These are phyloP conservation scores for Capronia americana DNA, from an alignment of 2,329 filamentous ascomycete species.

Conservation along the genomic window DNA sequence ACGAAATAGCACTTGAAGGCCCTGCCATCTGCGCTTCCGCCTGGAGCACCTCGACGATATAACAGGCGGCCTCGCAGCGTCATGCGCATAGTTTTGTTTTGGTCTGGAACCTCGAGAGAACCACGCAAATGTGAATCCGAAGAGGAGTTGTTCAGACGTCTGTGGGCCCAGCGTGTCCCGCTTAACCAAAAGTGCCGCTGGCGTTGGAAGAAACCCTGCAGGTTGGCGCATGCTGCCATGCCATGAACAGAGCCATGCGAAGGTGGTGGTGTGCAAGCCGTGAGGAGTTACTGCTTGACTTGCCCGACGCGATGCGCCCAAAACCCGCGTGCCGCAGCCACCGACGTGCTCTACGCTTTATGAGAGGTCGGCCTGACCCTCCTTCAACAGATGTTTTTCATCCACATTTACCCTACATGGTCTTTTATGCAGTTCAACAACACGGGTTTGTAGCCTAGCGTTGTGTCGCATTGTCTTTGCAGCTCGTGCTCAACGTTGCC, in stretches of 20 bases:
- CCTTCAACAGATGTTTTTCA: conserved; percentile 16
- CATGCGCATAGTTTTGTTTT: not conserved
- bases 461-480: conserved; percentile 5
- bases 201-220: not conserved
- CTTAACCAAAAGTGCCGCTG: not conserved
- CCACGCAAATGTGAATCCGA: not conserved
- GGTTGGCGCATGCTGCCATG: not conserved
- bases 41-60: not conserved
- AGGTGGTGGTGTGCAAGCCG: not conserved
- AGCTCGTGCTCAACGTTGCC: conserved; percentile 19
- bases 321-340: conserved; percentile 12
- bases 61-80: not conserved
- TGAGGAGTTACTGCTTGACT: not conserved
- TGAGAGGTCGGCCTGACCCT: conserved; percentile 12
- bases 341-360: conserved; percentile 15
- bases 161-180: not conserved
- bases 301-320: conserved; percentile 11
- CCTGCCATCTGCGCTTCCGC: not conserved
- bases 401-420: conserved; percentile 11
- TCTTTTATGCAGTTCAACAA: conserved; percentile 7
- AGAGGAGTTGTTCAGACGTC: not conserved
- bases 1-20: not conserved
- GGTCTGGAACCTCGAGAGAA: not conserved
- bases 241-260: not conserved
- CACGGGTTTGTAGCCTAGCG: not conserved